Percentiles rank a stretch among this genome's conserved stretches.
These are phyloP conservation scores for Calocybe gambosa DNA, from an alignment of 1,284 basidiomycete genomes.

Conservation along the genomic window DNA sequence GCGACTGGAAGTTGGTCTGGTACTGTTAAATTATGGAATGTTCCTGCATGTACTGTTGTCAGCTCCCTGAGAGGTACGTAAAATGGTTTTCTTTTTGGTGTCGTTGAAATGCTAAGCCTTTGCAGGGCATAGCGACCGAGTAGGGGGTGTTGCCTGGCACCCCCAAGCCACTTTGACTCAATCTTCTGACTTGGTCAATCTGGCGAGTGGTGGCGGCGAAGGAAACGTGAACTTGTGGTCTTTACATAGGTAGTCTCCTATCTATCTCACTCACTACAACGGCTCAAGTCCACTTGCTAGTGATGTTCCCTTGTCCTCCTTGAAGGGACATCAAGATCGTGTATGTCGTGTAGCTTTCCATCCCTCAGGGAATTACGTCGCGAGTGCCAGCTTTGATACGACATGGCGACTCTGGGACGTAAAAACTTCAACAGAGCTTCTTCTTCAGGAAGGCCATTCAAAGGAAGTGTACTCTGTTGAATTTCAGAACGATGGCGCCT, in stretches of 20 bases:
- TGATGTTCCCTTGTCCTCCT: slow-evolving; percentile 72
- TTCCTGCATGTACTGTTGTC: slow-evolving; percentile 81
- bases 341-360: slow-evolving; percentile 95
- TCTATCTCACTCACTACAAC: not conserved
- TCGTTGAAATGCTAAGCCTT: slow-evolving; percentile 2
- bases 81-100: not conserved
- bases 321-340: slow-evolving; percentile 87
- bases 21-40: slow-evolving; percentile 89
- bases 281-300: slow-evolving; percentile 29
- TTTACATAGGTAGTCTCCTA: slow-evolving; percentile 56
- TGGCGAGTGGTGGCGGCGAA: slow-evolving; percentile 91
- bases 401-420: slow-evolving; percentile 99
- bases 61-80: slow-evolving; percentile 62
- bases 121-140: slow-evolving; percentile 81
- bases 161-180: slow-evolving; percentile 86
- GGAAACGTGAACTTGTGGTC: slow-evolving; percentile 87
- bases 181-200: slow-evolving; percentile 64
- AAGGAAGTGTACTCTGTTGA: slow-evolving; percentile 95
- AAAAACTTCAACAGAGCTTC: slow-evolving; percentile 70
- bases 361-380: slow-evolving; percentile 89
- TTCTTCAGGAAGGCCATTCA: slow-evolving; percentile 95
- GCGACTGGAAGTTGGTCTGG: slow-evolving; percentile 97
- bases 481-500: slow-evolving; percentile 92
- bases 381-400: slow-evolving; percentile 94
- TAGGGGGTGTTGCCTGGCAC: slow-evolving; percentile 98